A percentile compares a stretch with the other conserved stretches of the same genome.
phyloP scores from a whole-genome alignment of 176 grass and related monocot genomes.

The Luzula sylvatica region DNA sequence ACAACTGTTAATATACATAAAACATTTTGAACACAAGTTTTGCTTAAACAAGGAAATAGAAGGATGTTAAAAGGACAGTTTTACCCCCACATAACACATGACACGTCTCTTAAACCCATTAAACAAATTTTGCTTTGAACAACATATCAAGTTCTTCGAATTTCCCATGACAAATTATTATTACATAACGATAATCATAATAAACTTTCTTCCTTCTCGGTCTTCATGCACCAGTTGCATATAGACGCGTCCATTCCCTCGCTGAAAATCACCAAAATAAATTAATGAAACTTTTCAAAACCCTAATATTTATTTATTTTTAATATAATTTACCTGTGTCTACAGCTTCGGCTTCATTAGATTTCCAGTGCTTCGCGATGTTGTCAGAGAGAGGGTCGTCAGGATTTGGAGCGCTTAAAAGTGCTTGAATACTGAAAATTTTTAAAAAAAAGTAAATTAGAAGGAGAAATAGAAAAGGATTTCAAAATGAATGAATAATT shows the following conservation, averaged over 20 bases:
- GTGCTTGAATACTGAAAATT: conserved; percentile 81
- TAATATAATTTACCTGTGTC: conserved; percentile 59
- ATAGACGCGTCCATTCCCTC: conserved; percentile 89
- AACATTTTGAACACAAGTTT: too few relatives aligned
- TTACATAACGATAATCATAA: conserved; percentile 2
- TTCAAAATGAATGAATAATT: conserved; percentile 1
- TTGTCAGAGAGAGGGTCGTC: conserved; percentile 97
- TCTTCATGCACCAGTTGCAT: conserved; percentile 55
- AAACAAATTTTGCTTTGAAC: too few relatives aligned
- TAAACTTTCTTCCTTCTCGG: background rate
- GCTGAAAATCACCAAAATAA: conserved; percentile 48
- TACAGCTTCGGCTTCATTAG: conserved; percentile 91
- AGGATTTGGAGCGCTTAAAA: conserved; percentile 91
- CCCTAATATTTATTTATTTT: background rate
- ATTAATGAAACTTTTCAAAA: background rate
- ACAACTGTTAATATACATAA: too few relatives aligned
- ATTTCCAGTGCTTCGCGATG: conserved; percentile 96
- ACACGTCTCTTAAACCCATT: too few relatives aligned
- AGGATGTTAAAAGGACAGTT: too few relatives aligned
- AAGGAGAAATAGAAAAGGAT: conserved; percentile 1
- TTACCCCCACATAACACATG: background rate
- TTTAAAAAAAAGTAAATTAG: conserved; percentile 13
- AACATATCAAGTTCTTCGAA: background rate
- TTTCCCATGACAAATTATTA: conserved; percentile 8
- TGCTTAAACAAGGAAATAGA: too few relatives aligned